phyloP scores from a whole-genome alignment of 352 stramenopile genomes.

The Globisporangium solare region DNA sequence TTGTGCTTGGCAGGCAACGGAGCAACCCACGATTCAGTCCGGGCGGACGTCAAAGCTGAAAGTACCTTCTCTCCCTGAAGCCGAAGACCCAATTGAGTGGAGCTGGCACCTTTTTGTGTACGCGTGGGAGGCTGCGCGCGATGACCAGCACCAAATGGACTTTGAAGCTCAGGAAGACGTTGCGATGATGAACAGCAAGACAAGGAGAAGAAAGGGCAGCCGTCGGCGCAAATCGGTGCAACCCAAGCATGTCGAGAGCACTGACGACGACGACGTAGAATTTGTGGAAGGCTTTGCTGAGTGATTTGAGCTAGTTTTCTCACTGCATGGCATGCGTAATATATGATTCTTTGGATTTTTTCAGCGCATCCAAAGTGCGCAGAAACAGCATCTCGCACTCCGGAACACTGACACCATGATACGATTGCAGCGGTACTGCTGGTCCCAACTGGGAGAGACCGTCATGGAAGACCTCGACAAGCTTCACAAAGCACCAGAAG shows the following conservation, averaged over 20 bases:
- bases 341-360: conserved; percentile 16
- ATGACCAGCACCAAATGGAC: conserved; percentile 73
- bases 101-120: conserved; percentile 63
- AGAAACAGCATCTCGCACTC: conserved; percentile 68
- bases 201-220: conserved; percentile 23
- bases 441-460: conserved; percentile 43
- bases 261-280: conserved; percentile 18
- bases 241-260: conserved; percentile 15
- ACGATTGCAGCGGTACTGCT: conserved; percentile 22
- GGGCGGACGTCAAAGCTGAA: conserved; percentile 18
- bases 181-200: conserved; percentile 8
- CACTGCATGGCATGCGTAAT: conserved; percentile 8
- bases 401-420: conserved; percentile 33
- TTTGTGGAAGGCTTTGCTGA: conserved; percentile 14
- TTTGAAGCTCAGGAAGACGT: conserved; percentile 36
- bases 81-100: conserved; percentile 26
- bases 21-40: conserved; percentile 20
- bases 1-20: conserved; percentile 16
- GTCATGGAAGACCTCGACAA: conserved; percentile 57
- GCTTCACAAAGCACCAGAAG: conserved; percentile 68
- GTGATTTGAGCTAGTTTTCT: conserved; percentile 4
- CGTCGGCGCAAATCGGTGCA: conserved; percentile 30
- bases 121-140: conserved; percentile 39
- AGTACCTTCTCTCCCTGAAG: conserved; percentile 15
- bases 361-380: conserved; percentile 47